Evolutionary conservation across 805 yeast species (phyloP).

Genomic region (Debaryomyces tyrocola): DNA sequence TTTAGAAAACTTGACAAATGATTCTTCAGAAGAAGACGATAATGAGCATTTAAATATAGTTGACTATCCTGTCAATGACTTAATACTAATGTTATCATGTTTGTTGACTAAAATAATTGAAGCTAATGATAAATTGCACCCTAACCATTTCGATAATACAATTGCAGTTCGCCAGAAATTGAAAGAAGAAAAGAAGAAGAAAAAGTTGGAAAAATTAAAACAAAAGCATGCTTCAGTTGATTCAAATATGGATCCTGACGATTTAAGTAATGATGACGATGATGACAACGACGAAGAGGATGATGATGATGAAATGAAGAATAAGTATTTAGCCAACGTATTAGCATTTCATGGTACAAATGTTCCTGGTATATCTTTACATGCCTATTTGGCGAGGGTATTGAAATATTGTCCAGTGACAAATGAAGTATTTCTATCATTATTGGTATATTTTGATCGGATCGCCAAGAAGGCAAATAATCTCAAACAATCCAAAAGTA

Average conservation of each 20-base stretch:
- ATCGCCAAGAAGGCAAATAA: conserved; percentile 81
- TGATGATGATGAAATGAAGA: conserved; percentile 43
- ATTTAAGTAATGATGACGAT: conserved; percentile 7
- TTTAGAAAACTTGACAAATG: conserved; percentile 25
- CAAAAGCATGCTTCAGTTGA: background rate
- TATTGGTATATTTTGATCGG: conserved; percentile 91
- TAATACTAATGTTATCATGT: conserved; percentile 82
- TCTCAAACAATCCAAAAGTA: conserved; percentile 18
- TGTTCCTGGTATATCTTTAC: conserved; percentile 91
- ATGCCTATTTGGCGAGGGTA: conserved; percentile 85
- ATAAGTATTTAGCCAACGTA: conserved; percentile 63
- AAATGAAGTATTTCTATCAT: conserved; percentile 87
- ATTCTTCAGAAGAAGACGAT: conserved; percentile 9
- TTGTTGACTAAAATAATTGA: conserved; percentile 83
- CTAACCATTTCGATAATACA: conserved; percentile 57
- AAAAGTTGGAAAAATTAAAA: conserved; percentile 20
- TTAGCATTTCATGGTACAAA: conserved; percentile 94
- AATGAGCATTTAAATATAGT: conserved; percentile 72
- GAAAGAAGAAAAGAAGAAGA: conserved; percentile 33
- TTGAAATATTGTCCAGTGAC: conserved; percentile 98
- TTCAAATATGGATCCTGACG: background rate
- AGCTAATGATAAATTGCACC: conserved; percentile 82
- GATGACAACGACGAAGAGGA: conserved; percentile 23
- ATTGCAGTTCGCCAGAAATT: conserved; percentile 39
- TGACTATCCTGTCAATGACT: conserved; percentile 76